Conservation (phyloP, 345 rosid genomes). For the Syzygium aromaticum region DNA sequence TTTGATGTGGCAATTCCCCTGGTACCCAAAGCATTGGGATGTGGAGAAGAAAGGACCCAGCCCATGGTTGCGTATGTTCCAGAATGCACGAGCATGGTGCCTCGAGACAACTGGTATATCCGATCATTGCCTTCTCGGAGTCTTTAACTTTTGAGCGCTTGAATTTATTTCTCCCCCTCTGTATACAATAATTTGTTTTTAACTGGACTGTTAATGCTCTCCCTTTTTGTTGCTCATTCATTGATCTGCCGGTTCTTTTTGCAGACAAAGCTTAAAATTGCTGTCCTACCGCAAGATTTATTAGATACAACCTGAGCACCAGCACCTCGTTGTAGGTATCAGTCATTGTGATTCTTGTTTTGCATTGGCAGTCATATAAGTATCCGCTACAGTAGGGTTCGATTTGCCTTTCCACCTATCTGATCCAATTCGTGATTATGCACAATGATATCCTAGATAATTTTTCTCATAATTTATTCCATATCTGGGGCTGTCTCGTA, state of each 20-base stretch:
- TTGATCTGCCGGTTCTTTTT: background rate
- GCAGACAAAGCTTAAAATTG: background rate
- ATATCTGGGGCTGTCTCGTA: background rate
- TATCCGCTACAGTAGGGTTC: background rate
- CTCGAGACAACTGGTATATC: background rate
- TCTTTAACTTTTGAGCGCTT: background rate
- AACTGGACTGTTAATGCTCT: background rate
- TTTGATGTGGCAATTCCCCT: constrained; percentile 97
- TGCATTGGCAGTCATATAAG: background rate
- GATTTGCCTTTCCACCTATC: background rate
- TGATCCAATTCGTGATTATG: background rate
- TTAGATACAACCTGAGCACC: background rate
- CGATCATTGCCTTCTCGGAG: background rate
- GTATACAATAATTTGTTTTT: background rate
- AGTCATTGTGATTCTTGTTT: background rate
- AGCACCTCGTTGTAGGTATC: background rate
- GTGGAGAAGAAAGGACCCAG: constrained; percentile 85
- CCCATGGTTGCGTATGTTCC: constrained; percentile 95
- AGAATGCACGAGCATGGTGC: constrained; percentile 97
- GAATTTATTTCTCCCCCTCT: background rate
- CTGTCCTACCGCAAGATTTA: background rate
- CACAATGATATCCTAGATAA: background rate
- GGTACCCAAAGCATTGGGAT: constrained; percentile 84
- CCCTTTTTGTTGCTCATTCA: background rate
- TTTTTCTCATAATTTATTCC: background rate